Conservation (phyloP, 441 rosid genomes). For the Adansonia grandidieri region DNA sequence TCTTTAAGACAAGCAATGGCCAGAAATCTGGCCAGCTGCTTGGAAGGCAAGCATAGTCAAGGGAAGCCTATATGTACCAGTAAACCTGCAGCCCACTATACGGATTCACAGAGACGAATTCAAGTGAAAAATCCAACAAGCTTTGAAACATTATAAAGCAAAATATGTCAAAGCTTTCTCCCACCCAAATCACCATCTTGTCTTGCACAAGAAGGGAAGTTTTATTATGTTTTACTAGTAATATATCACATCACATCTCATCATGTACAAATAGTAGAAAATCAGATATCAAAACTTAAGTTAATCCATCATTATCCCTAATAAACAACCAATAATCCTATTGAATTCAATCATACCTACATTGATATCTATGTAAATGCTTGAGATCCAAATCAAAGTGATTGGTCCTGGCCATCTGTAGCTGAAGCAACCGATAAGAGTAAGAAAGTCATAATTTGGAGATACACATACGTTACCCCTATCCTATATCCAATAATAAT, state of each 20-base stretch:
- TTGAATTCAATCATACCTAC: neutral
- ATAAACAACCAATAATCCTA: conserved; percentile 5
- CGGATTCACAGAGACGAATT: conserved; percentile 36
- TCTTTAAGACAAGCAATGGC: conserved; percentile 21
- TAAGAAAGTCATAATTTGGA: neutral
- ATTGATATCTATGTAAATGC: neutral
- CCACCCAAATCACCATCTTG: conserved; percentile 25
- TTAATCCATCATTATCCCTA: conserved; percentile 14
- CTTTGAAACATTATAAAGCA: conserved; percentile 31
- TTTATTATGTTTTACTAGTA: conserved; percentile 1
- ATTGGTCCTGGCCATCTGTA: conserved; percentile 3
- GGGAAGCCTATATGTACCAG: conserved; percentile 28
- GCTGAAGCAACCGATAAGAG: neutral
- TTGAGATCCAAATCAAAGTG: conserved; percentile 5
- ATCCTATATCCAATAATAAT: conserved; percentile 7
- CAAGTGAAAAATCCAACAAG: conserved; percentile 35
- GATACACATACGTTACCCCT: neutral
- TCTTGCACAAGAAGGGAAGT: neutral
- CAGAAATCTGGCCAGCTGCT: conserved; percentile 14
- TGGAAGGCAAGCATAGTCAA: conserved; percentile 19
- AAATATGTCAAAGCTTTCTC: conserved; percentile 28
- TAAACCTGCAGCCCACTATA: conserved; percentile 38
- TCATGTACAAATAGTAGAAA: neutral
- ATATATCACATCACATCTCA: conserved; percentile 27
- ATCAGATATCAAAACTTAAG: conserved; percentile 13